These are phyloP conservation scores for Galerina marginata DNA, from an alignment of 768 basidiomycete genomes.

Conservation along the genomic window DNA sequence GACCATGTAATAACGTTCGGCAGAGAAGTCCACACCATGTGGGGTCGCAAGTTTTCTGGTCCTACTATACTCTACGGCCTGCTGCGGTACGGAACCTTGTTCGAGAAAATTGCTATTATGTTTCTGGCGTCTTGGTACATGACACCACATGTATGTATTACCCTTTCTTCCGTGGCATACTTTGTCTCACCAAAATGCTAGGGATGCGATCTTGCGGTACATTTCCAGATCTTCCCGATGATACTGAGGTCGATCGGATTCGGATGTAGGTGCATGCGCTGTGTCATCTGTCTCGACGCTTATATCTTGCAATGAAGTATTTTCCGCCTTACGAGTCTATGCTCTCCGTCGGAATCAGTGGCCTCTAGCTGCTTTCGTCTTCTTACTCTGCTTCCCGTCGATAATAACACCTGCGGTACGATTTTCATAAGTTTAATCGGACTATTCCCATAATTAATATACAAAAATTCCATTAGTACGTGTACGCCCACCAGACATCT, in stretches of 20 bases:
- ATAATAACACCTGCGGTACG: conserved; percentile 32
- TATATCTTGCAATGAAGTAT: conserved; percentile 26
- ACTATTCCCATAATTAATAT: too few species aligned
- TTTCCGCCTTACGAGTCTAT: conserved; percentile 35
- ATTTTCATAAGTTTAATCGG: too few species aligned
- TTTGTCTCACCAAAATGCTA: neutral
- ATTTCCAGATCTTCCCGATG: conserved; percentile 38
- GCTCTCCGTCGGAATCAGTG: conserved; percentile 31
- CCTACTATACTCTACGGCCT: conserved; percentile 31
- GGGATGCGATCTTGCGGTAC: conserved; percentile 36
- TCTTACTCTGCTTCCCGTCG: conserved; percentile 33
- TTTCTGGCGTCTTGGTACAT: conserved; percentile 39
- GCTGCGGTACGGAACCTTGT: conserved; percentile 35
- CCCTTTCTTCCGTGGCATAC: neutral
- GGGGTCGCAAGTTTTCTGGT: conserved; percentile 34
- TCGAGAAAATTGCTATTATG: conserved; percentile 35
- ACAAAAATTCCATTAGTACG: conserved; percentile 20
- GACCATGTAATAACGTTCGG: conserved; percentile 34
- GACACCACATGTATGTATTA: conserved; percentile 31
- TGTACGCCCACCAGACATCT: conserved; percentile 19
- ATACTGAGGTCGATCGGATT: conserved; percentile 33
- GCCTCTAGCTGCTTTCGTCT: conserved; percentile 28
- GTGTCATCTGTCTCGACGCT: too few species aligned
- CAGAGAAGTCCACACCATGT: conserved; percentile 31
- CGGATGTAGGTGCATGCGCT: conserved; percentile 3